Conservation (phyloP, 345 rosid genomes). For the Toxicodendron radicans region DNA sequence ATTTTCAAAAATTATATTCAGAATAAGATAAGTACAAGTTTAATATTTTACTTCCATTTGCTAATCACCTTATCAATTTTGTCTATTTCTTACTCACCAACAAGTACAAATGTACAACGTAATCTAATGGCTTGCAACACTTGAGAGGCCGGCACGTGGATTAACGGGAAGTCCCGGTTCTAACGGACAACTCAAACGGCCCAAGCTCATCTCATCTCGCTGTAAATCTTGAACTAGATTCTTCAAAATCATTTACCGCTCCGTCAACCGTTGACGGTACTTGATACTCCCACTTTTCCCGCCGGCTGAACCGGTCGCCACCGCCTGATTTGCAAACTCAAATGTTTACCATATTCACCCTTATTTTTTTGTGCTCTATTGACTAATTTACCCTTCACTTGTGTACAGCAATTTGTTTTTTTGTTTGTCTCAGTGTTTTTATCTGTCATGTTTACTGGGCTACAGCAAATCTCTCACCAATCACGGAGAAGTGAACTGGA, state of each 20-base stretch:
- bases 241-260: background rate
- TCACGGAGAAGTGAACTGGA: slow-evolving; percentile 7
- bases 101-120: background rate
- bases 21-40: background rate
- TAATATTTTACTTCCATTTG: background rate
- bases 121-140: background rate
- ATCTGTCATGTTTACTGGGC: background rate
- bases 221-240: slow-evolving; percentile 11
- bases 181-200: background rate
- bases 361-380: background rate
- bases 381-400: background rate
- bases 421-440: background rate
- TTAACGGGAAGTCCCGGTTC: background rate
- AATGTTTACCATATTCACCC: background rate
- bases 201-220: background rate
- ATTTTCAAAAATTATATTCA: background rate
- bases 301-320: slow-evolving; percentile 16
- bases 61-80: background rate
- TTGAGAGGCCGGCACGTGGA: background rate
- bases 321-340: background rate
- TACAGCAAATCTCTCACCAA: slow-evolving; percentile 8
- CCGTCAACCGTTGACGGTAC: slow-evolving; percentile 10
- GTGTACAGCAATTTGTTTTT: background rate
- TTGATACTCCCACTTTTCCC: background rate
- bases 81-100: background rate